Evolutionary conservation across 2,329 filamentous ascomycete genomes (phyloP), one percentile per base, ranked within the genome.

Genomic region (Fusarium azukiicola): DNA sequence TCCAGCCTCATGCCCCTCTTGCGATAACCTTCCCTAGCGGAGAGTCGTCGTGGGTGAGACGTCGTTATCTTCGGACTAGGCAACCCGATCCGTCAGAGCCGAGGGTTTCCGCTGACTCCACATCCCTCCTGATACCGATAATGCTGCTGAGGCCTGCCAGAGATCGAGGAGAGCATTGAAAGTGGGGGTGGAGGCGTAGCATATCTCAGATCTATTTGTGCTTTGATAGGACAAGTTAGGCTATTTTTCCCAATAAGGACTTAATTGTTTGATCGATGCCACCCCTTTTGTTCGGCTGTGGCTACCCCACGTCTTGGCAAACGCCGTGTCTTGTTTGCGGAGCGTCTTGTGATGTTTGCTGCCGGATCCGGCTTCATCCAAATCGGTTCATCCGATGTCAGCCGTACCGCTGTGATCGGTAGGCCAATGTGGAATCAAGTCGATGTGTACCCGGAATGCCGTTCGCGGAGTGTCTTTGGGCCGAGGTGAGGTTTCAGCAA

Each of bases 81-180:
- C 42, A 66, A 66, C 13, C 44, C 13, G n/a, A 66, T 66, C 27
- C n/a, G 19, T 46, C 17, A 66, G 42, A 47, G 61, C 61, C 61
- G 61, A 66, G 42, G 61, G 17, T 66, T 66, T 66, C 61, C 42
- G 61, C n/a, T 46, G 42, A 66, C 42, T 42, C 61, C 61, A 32
- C 61, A 66, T 12, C 61, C 23, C 42, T 66, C 38, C 36, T 23
- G 12, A 66, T 40, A 21, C 61, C 21, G 61, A 66, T 66, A 66
- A 64, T 32, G 23, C 40, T 64, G 38, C 19, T n/a, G 44, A 66
- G 42, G 44, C 21, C 9, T 23, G 58, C 58, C n/a, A 36, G 38
- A 27, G 38, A 44, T 63, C 21, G 17, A 47, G 23, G 44, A 44
- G 42, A 17, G 61, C 23, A 46, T 40, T 42, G 44, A 47, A 36